Evolutionary conservation across 306 rosid species (phyloP).

Genomic region (Citrullus amarus): DNA sequence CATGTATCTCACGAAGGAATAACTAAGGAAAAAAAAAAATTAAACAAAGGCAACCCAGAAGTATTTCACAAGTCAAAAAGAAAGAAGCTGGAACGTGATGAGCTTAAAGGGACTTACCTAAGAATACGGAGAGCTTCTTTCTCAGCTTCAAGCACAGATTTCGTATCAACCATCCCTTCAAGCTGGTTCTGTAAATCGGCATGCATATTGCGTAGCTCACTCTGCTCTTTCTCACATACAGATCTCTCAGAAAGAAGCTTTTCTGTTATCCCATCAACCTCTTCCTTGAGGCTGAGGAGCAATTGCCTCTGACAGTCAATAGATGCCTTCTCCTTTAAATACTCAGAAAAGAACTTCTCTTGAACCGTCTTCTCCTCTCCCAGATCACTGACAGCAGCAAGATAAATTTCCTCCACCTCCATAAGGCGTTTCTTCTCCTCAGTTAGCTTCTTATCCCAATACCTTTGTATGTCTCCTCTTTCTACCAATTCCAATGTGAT

Average conservation of each 20-base stretch:
- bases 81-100: not conserved
- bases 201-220: conserved; percentile 31
- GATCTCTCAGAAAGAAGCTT: conserved; percentile 54
- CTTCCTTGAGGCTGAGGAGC: conserved; percentile 53
- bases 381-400: conserved; percentile 38
- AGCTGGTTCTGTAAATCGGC: conserved; percentile 44
- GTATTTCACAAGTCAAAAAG: not conserved
- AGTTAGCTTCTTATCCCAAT: conserved; percentile 56
- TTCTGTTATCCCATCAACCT: conserved; percentile 61
- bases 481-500: conserved; percentile 58
- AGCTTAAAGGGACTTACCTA: conserved; percentile 29
- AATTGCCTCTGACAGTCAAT: conserved; percentile 82
- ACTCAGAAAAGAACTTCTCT: conserved; percentile 35
- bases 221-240: conserved; percentile 44
- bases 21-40: not conserved
- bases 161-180: conserved; percentile 48
- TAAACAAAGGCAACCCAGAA: not conserved
- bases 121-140: conserved; percentile 84
- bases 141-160: conserved; percentile 80
- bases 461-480: conserved; percentile 59
- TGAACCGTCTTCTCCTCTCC: conserved; percentile 48
- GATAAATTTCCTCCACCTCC: conserved; percentile 50
- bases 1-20: not conserved
- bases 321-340: conserved; percentile 61
- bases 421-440: conserved; percentile 52